A percentile compares a stretch with the other conserved stretches of the same genome.
phyloP scores from a whole-genome alignment of 208 protist genomes.

The Trypanosoma grayi region DNA sequence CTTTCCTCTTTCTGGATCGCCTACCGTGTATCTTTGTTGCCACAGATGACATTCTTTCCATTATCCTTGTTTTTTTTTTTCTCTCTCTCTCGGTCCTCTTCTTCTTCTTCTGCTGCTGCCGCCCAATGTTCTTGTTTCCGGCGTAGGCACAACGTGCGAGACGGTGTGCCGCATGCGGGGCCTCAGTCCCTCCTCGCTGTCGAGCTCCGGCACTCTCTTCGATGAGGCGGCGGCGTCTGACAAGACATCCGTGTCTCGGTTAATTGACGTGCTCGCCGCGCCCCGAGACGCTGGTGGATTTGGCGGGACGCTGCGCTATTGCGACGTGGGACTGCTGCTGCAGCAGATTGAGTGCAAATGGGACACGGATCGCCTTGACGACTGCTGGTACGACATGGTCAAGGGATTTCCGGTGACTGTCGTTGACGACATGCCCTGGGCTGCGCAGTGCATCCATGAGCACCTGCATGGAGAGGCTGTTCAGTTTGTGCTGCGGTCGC shows the following conservation, averaged over 20 bases:
- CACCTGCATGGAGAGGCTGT: constrained; percentile 24
- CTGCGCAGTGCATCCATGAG: constrained; percentile 44
- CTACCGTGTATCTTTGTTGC: not conserved
- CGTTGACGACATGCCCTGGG: constrained; percentile 38
- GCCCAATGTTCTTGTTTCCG: too few species aligned
- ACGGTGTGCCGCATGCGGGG: not conserved
- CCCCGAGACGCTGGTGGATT: constrained; percentile 46
- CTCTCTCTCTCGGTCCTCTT: not conserved
- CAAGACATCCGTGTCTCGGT: not conserved
- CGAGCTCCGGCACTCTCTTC: not conserved
- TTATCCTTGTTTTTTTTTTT: not conserved
- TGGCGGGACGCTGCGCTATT: constrained; percentile 51
- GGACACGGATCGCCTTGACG: constrained; percentile 62
- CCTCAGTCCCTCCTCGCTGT: constrained; percentile 11
- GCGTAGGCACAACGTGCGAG: not conserved
- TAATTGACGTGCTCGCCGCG: constrained; percentile 34
- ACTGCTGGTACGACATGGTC: constrained; percentile 83
- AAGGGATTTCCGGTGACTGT: constrained; percentile 38
- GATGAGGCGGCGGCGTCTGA: not conserved
- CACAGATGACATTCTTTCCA: not conserved
- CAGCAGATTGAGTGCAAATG: constrained; percentile 33
- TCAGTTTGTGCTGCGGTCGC: not conserved
- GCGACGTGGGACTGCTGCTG: constrained; percentile 39
- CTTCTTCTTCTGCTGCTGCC: not conserved
- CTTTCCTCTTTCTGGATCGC: not conserved